Evolutionary conservation across 2,329 filamentous ascomycete species (phyloP).

Genomic region (Leptographium flavum): DNA sequence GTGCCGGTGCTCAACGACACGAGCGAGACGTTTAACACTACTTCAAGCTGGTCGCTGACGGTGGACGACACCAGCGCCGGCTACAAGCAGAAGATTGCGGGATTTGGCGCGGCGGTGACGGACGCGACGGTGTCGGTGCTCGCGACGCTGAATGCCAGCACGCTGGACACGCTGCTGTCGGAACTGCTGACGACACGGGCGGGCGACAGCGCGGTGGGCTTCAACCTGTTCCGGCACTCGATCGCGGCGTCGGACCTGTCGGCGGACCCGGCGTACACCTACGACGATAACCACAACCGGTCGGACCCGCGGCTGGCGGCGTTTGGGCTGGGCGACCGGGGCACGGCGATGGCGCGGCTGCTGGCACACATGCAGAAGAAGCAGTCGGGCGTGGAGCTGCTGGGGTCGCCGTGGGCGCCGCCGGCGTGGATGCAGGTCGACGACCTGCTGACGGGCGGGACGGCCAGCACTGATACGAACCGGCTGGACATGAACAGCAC

Average conservation of each 20-base stretch:
- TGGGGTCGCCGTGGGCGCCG: slow-evolving; percentile 25
- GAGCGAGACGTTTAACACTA: slow-evolving; percentile 13
- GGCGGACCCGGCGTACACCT: slow-evolving; percentile 23
- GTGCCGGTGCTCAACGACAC: slow-evolving; percentile 21
- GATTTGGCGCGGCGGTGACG: slow-evolving; percentile 28
- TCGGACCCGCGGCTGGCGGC: slow-evolving; percentile 16
- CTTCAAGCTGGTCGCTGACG: slow-evolving; percentile 22
- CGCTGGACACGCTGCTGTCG: slow-evolving; percentile 19
- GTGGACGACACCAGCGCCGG: slow-evolving; percentile 24
- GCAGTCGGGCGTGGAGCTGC: slow-evolving; percentile 20
- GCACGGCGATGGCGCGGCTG: slow-evolving; percentile 23
- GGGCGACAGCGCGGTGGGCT: slow-evolving; percentile 16
- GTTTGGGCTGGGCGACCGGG: slow-evolving; percentile 24
- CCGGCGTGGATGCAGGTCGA: slow-evolving; percentile 29
- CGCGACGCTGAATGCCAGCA: slow-evolving; percentile 17
- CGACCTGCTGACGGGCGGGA: slow-evolving; percentile 19
- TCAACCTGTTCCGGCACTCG: slow-evolving; percentile 25
- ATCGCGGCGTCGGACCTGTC: slow-evolving; percentile 26
- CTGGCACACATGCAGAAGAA: slow-evolving; percentile 21
- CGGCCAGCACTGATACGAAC: slow-evolving; percentile 18
- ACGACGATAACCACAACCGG: slow-evolving; percentile 21
- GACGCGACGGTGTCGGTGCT: slow-evolving; percentile 26
- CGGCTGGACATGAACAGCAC: slow-evolving; percentile 24
- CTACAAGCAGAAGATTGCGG: slow-evolving; percentile 24
- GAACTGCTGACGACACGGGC: slow-evolving; percentile 22